Conservation (phyloP, 371 early-diverging fungal genomes). For the Mucor saturninus region DNA sequence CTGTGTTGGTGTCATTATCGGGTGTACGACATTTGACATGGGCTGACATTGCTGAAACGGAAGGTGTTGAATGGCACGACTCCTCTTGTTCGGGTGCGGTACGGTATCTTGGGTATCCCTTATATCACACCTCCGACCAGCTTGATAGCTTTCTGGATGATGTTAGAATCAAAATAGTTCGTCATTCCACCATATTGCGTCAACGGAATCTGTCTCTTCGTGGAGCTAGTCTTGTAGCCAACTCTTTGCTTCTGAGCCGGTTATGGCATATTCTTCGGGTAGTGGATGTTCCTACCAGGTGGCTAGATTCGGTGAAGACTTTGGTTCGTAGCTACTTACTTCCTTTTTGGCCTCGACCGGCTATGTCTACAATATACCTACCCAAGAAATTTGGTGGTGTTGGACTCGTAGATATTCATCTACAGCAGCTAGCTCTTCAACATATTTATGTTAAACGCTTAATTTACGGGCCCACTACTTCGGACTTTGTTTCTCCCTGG, state of each 20-base stretch:
- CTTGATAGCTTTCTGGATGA: neutral
- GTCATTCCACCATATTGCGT: neutral
- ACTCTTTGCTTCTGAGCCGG: conserved; percentile 12
- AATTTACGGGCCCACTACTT: neutral
- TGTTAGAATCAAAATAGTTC: neutral
- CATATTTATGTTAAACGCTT: conserved; percentile 8
- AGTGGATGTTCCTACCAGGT: neutral
- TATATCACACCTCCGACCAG: conserved; percentile 1
- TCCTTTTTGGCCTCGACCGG: neutral
- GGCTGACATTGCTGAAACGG: neutral
- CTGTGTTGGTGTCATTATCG: conserved; percentile 14
- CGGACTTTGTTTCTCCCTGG: conserved; percentile 13
- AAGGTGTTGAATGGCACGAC: conserved; percentile 11
- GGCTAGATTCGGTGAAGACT: neutral
- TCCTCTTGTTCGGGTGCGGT: neutral
- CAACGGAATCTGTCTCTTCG: conserved; percentile 11
- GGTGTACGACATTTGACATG: neutral
- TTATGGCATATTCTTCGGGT: conserved; percentile 13
- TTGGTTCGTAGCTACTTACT: neutral
- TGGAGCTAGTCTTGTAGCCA: conserved; percentile 15
- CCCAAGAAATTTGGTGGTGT: conserved; percentile 6
- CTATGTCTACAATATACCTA: neutral
- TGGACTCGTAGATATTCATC: neutral
- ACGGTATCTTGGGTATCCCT: conserved; percentile 22
- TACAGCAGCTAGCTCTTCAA: conserved; percentile 5